phyloP scores from a whole-genome alignment of 352 stramenopile species.

The Pythium brachiatum region DNA sequence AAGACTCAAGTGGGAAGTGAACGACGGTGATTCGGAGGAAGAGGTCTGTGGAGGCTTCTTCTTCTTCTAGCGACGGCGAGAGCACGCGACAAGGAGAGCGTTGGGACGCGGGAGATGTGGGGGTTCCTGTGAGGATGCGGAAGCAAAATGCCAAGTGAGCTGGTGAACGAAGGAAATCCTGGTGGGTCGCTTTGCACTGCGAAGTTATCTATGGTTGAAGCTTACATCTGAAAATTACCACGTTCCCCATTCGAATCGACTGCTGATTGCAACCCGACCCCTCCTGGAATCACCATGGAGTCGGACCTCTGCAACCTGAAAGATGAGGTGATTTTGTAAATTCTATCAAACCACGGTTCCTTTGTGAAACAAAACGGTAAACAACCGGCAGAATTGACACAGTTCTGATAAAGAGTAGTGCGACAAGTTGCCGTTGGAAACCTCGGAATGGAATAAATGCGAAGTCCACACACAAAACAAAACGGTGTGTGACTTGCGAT shows the following conservation, averaged over 20 bases:
- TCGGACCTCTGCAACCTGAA: background rate
- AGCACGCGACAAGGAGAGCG: background rate
- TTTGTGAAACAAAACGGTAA: background rate
- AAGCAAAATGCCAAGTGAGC: background rate
- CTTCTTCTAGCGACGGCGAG: background rate
- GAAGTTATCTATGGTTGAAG: background rate
- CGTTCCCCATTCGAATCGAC: background rate
- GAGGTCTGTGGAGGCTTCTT: background rate
- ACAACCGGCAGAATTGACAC: background rate
- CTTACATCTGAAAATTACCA: background rate
- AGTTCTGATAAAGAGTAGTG: background rate
- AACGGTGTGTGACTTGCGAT: background rate
- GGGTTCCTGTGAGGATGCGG: background rate
- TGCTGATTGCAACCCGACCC: background rate
- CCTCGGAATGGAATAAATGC: background rate
- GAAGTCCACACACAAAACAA: conserved; percentile 5
- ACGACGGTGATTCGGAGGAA: background rate
- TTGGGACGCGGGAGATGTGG: no score
- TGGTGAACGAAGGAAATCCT: background rate
- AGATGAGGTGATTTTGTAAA: background rate
- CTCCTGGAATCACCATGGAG: background rate
- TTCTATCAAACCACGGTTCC: background rate
- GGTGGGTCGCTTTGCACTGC: background rate
- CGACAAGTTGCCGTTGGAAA: background rate
- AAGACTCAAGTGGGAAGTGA: background rate